Base-by-base conservation (phyloP, 2,329 filamentous ascomycete species). In the Stagonosporopsis tanaceti region DNA sequence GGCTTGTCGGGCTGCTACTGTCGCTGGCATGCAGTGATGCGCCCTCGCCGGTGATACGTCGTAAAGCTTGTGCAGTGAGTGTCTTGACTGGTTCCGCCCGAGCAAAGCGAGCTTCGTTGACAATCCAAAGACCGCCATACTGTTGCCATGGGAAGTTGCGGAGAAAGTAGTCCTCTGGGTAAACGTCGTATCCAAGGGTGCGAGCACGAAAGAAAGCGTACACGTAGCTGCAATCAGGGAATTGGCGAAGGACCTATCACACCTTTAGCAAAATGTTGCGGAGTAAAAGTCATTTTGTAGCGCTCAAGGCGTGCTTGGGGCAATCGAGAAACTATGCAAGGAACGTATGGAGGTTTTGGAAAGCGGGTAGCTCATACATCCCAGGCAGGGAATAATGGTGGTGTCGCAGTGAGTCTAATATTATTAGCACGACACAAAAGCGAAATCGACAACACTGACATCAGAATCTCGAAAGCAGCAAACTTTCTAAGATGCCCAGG, bases 401-500 rank as follows among this genome's bases (percentile, higher is more conserved):
- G 73, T 47, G 70, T 70, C 28, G 72, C 75, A 14, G 72, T 73
- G 35, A 77, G 69, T 66, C 75, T 77, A 41, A 2, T 30, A 38
- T 15, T n/a, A 47, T 66, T 25, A 65, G 63, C n/a, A n/a, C 20
- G 2, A 24, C 1, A 28, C 37, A n/a, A 8, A 1, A 22, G 27
- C 12, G 24, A 4, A 2, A 6, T 28, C n/a, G 11, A 32, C 22
- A 17, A 25, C 3, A 77, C 85, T 70, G 78, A 91, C 90, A 84
- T 88, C 30, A 96, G 79, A 47, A 92, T 77, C 76, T 98, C 94
- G 74, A 96, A 97, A 61, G 91, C 87, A 56, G 84, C 82, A 69
- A 91, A 91, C 61, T 84, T 89, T 59, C 81, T 81, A 38, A 97
- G 78, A 67, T 93, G 91, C 50, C 81, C 82, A 17, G 81, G 79